Evolutionary conservation across 2,329 filamentous ascomycete species (phyloP).

Genomic region (Cercospora janseana): DNA sequence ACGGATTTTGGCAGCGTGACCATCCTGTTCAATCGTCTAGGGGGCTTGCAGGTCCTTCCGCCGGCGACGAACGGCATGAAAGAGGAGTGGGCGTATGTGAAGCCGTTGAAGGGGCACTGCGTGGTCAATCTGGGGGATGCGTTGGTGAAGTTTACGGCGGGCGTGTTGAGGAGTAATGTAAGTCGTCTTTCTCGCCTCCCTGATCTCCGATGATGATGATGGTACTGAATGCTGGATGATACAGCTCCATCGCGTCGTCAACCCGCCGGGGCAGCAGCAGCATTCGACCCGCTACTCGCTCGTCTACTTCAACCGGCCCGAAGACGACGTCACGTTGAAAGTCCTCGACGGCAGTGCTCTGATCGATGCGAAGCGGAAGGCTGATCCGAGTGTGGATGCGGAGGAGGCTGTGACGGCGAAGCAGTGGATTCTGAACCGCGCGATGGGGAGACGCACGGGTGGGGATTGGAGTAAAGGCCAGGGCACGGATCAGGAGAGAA

Average conservation of each 20-base stretch:
- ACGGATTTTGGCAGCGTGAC: constrained; percentile 59
- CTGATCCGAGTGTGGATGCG: constrained; percentile 28
- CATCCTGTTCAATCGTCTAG: constrained; percentile 56
- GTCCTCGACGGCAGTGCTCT: constrained; percentile 37
- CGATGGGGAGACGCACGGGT: constrained; percentile 34
- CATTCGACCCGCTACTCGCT: constrained; percentile 50
- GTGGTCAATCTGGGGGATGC: constrained; percentile 52
- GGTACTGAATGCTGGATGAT: not conserved
- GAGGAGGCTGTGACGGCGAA: constrained; percentile 30
- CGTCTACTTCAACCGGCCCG: constrained; percentile 56
- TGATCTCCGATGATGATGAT: not conserved
- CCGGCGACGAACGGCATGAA: constrained; percentile 30
- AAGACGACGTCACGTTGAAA: constrained; percentile 48
- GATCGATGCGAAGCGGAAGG: constrained; percentile 31
- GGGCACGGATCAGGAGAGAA: constrained; percentile 24
- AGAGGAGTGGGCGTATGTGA: constrained; percentile 53
- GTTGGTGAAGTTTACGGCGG: constrained; percentile 47
- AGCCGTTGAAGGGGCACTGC: constrained; percentile 50
- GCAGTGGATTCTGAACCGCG: constrained; percentile 44
- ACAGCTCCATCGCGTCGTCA: constrained; percentile 49
- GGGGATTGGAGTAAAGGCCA: constrained; percentile 22
- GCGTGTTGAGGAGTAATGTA: constrained; percentile 33
- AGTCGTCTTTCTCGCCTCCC: not conserved
- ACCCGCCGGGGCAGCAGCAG: constrained; percentile 49
- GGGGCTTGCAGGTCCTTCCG: constrained; percentile 54